These are phyloP conservation scores for Lizonia empirigonia DNA, from an alignment of 2,329 filamentous ascomycete genomes.

Conservation along the genomic window DNA sequence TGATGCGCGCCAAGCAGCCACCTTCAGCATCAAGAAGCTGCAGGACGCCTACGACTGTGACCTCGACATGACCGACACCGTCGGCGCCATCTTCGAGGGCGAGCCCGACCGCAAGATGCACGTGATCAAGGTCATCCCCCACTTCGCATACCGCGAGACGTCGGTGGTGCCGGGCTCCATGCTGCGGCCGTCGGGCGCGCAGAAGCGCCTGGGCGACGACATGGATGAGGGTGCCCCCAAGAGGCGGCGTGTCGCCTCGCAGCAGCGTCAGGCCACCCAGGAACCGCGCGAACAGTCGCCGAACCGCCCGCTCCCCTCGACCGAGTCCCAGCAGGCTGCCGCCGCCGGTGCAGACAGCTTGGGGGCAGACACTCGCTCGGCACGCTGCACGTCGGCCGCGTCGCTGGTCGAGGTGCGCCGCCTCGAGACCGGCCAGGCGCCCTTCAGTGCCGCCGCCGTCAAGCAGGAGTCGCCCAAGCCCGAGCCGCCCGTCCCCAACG, in stretches of 20 bases:
- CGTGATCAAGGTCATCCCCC: constrained; percentile 40
- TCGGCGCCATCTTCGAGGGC: constrained; percentile 42
- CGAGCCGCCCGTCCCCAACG: constrained; percentile 9
- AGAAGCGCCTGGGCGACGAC: constrained; percentile 30
- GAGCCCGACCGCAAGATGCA: constrained; percentile 33
- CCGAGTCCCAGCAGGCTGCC: constrained; percentile 28
- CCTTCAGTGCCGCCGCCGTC: constrained; percentile 22
- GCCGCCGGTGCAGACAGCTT: constrained; percentile 5
- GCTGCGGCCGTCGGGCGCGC: constrained; percentile 31
- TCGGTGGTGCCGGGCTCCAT: constrained; percentile 41
- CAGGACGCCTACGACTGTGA: constrained; percentile 46
- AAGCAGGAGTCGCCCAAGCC: constrained; percentile 39
- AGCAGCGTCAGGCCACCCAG: constrained; percentile 19
- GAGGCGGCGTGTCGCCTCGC: constrained; percentile 30
- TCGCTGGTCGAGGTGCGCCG: constrained; percentile 28
- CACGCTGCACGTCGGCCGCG: constrained; percentile 23
- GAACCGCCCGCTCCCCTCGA: constrained; percentile 38
- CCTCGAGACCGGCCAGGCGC: constrained; percentile 25
- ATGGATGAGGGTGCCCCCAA: constrained; percentile 26
- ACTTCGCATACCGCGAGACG: constrained; percentile 37
- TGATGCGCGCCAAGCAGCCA: constrained; percentile 12
- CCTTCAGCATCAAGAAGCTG: constrained; percentile 45
- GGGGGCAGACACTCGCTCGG: neutral
- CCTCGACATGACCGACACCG: constrained; percentile 44
- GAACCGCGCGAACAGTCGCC: constrained; percentile 23